A percentile compares a stretch with the other conserved stretches of the same genome.
These are phyloP conservation scores for Hypoxylon lienhwacheense DNA, from an alignment of 495 filamentous ascomycete genomes.

Conservation along the genomic window DNA sequence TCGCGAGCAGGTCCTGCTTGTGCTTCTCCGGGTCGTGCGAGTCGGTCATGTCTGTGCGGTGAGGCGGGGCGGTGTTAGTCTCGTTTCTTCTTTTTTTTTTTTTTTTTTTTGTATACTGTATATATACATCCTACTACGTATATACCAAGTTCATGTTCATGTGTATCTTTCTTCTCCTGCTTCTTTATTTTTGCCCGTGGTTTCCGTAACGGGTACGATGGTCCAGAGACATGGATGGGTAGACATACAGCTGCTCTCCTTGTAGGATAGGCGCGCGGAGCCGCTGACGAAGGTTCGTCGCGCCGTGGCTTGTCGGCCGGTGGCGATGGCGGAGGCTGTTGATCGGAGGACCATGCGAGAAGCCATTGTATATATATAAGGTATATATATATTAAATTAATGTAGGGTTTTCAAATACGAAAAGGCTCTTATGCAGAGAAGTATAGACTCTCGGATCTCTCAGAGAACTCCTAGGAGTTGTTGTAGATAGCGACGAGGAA, in stretches of 20 bases:
- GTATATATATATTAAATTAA: too few relatives aligned
- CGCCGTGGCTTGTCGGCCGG: slow-evolving; percentile 23
- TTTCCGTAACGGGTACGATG: not conserved
- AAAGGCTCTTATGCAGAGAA: too few relatives aligned
- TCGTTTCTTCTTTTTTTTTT: not conserved
- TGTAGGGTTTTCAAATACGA: too few relatives aligned
- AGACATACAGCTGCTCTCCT: slow-evolving; percentile 36
- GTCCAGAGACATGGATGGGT: not conserved
- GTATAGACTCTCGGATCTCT: too few relatives aligned
- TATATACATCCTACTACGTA: too few relatives aligned
- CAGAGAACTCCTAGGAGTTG: too few relatives aligned
- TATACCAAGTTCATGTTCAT: not conserved
- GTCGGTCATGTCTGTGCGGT: slow-evolving; percentile 32
- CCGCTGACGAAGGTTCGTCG: slow-evolving; percentile 32
- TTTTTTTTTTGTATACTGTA: too few relatives aligned
- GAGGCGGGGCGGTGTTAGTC: slow-evolving; percentile 3
- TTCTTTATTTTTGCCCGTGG: not conserved
- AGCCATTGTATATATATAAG: slow-evolving; percentile 24
- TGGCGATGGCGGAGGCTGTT: slow-evolving; percentile 20
- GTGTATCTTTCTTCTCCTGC: not conserved
- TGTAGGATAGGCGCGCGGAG: slow-evolving; percentile 30
- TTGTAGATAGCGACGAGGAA: slow-evolving; percentile 5
- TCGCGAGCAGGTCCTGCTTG: slow-evolving; percentile 70
- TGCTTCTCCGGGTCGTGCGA: slow-evolving; percentile 61
- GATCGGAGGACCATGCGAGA: slow-evolving; percentile 30